Conservation (phyloP, 2,329 filamentous ascomycete species). For the Diaporthe ampelina region DNA sequence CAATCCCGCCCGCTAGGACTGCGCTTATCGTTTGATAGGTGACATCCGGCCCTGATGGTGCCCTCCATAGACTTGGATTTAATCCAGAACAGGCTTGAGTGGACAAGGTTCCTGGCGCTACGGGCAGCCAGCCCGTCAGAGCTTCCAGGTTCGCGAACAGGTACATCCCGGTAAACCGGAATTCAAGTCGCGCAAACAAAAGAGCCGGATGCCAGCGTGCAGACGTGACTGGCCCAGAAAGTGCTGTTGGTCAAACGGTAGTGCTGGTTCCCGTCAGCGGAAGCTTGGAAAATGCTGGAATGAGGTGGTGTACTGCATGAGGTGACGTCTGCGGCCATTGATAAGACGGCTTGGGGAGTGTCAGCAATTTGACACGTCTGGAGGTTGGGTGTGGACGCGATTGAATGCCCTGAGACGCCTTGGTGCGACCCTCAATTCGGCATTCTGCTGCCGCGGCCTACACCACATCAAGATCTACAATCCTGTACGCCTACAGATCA, state of each 20-base stretch:
- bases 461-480: not conserved
- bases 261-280: slow-evolving; percentile 26
- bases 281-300: slow-evolving; percentile 26
- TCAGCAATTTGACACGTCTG: slow-evolving; percentile 10
- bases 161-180: slow-evolving; percentile 20
- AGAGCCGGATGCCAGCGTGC: slow-evolving; percentile 20
- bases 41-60: slow-evolving; percentile 24
- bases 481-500: too few relatives aligned
- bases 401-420: not conserved
- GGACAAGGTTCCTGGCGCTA: slow-evolving; percentile 32
- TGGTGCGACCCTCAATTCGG: not conserved
- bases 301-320: slow-evolving; percentile 12
- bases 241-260: slow-evolving; percentile 24
- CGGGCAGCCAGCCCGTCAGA: not conserved
- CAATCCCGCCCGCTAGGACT: slow-evolving; percentile 16
- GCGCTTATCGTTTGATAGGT: slow-evolving; percentile 25
- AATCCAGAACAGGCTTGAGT: slow-evolving; percentile 16
- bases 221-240: not conserved
- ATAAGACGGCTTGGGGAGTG: not conserved
- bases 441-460: not conserved
- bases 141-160: slow-evolving; percentile 10
- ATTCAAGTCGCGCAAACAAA: not conserved
- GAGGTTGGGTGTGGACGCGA: not conserved
- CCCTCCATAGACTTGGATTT: slow-evolving; percentile 10
- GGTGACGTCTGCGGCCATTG: slow-evolving; percentile 20